Evolutionary conservation across 2,329 filamentous ascomycete genomes (phyloP), one percentile per base, ranked within the genome.

Genomic region (Triangularia verruculosa): DNA sequence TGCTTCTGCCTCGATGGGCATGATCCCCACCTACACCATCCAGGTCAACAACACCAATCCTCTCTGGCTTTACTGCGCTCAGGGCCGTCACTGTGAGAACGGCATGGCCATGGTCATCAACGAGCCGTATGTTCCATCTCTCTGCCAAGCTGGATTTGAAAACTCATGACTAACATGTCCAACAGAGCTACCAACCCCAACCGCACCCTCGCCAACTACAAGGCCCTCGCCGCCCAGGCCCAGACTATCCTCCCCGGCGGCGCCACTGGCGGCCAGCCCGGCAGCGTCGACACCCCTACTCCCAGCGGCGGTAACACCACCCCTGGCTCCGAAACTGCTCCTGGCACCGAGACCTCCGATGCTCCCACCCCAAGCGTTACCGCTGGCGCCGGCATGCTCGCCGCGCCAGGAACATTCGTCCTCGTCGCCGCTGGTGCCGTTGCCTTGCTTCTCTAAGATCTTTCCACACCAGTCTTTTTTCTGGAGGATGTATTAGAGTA

Each of bases 81-180:
- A 92, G 75, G 86, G 74, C 54, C 85, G 82, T 72, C 91, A 95
- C 78, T 95, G 91, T 77, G 85, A 92, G 75, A 78, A 74, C 56
- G 89, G 89, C 66, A 93, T 93, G 89, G 82, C 84, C 63, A 89
- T 91, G 79, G 89, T 91, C 30, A 87, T 93, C 73, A 93, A 93
- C 76, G 86, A 86, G 78, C 82, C 89, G 87, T 90, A 77, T 77
- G 87, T 77, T 20, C 20, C 17, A 4, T 34, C 3, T 7, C 22
- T 5, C 32, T 3, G 6, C 9, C 7, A 3, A 25, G 24, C 4
- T 9, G 4, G 34, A 43, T 43, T 5, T 34, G 7, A 68, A 64
- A 57, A 62, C n/a, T 5, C 20, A n/a, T 32, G 22, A 63, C 24
- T 64, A 32, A 64, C 65, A 58, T 58, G 0, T 28, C 4, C 4